These are phyloP conservation scores for Hypericum androsaemum DNA, from an alignment of 345 rosid species.

Conservation along the genomic window DNA sequence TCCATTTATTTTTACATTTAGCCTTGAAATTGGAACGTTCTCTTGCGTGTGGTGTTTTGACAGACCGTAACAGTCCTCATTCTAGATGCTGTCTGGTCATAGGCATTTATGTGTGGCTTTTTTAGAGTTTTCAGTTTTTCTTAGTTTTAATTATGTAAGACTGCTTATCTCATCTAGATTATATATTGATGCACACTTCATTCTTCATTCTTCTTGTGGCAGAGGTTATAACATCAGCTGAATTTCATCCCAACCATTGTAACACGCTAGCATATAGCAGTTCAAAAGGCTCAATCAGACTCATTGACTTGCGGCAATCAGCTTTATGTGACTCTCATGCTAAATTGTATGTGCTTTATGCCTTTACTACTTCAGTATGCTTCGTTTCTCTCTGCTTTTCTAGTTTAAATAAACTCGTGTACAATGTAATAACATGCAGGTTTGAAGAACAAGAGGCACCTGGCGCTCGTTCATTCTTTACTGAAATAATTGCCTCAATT, in stretches of 20 bases:
- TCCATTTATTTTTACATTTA: too few species aligned
- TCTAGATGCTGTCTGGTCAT: too few species aligned
- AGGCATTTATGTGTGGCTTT: too few species aligned
- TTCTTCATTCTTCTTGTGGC: slow-evolving; percentile 20
- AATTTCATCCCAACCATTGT: slow-evolving; percentile 94
- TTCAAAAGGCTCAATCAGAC: slow-evolving; percentile 95
- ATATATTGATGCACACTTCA: too few species aligned
- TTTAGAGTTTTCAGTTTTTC: too few species aligned
- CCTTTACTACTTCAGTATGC: background rate
- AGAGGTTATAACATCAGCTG: slow-evolving; percentile 99
- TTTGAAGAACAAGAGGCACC: slow-evolving; percentile 82
- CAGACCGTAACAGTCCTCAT: too few species aligned
- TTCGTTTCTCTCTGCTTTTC: background rate
- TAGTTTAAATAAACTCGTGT: background rate
- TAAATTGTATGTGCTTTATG: slow-evolving; percentile 55
- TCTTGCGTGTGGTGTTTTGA: too few species aligned
- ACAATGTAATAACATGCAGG: slow-evolving; percentile 24
- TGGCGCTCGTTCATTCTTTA: slow-evolving; percentile 72
- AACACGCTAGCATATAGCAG: slow-evolving; percentile 94
- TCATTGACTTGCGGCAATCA: slow-evolving; percentile 93
- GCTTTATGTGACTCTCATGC: slow-evolving; percentile 93
- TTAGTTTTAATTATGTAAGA: too few species aligned
- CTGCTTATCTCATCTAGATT: too few species aligned
- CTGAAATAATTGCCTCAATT: slow-evolving; percentile 90
- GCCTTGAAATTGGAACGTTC: too few species aligned